Base-by-base conservation (phyloP, 345 rosid genomes). In the Stellera chamaejasme region DNA sequence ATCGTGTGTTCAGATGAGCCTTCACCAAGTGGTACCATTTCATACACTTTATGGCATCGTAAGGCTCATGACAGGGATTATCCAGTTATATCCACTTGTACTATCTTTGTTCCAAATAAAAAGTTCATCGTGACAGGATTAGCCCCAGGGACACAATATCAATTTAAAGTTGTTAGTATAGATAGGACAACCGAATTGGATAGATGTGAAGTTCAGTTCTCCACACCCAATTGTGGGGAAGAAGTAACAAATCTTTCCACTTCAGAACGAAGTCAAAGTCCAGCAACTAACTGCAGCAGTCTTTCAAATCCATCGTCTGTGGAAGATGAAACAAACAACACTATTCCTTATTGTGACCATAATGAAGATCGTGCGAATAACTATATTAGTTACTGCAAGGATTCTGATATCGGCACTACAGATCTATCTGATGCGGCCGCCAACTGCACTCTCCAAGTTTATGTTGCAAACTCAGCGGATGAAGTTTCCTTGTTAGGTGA, bases 191-290 rank as follows among this genome's bases (percentile, higher is more conserved):
- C 65, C 60, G 87, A 84, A 67, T 50, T 76, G 23, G 74, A 76
- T 4, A 67, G 51, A 5, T 77, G 70, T 68, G 96, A 84, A 71
- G 76, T 79, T 74, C 68, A 59, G 28, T 65, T 73, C 53, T 50
- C 80, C 52, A 82, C 88, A 0, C 59, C 69, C 43, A 52, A 48
- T 62, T 19, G 55, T 41, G 70, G 67, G 64, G 82, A 72, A 50
- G 80, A 72, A 68, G 75, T 70, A 58, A 66, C 66, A 0, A 80
- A 78, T 62, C 69, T 74, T 61, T 58, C 62, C 0, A 64, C 63
- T 15, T 72, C 68, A 2, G 98, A 84, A 77, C 81, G 94, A 81
- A 84, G 97, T 52, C 95, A 86, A 63, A 92, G 97, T 72, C 97
- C 97, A 12, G 70, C 76, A n/a, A 92, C 97, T 42, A 84, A 86